Conservation (phyloP, 75 land plant species). For the Pinus tabuliformis region DNA sequence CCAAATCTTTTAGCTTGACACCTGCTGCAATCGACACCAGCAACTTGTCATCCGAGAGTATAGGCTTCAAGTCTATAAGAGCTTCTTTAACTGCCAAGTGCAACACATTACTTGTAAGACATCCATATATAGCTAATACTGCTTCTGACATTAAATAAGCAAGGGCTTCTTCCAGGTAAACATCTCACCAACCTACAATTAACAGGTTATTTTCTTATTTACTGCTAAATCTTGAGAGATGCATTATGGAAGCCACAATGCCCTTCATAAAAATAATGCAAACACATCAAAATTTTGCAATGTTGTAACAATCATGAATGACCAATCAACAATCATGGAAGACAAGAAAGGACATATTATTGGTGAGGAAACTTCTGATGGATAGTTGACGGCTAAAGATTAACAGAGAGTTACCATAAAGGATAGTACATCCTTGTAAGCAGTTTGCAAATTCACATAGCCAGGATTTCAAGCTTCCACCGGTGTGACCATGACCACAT, state of each 20-base stretch:
- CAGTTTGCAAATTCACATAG: no score
- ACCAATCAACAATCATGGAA: background rate
- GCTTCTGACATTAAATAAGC: background rate
- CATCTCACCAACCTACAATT: background rate
- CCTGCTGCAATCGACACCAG: slow-evolving; percentile 96
- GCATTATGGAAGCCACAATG: background rate
- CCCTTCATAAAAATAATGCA: background rate
- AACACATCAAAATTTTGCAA: background rate
- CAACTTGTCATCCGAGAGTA: slow-evolving; percentile 69
- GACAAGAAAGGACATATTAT: background rate
- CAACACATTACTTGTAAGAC: background rate
- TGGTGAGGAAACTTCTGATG: background rate
- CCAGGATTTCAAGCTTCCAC: no score
- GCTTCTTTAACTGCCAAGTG: slow-evolving; percentile 67
- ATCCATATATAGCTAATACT: background rate
- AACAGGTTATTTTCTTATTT: background rate
- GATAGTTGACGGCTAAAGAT: background rate
- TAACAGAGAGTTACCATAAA: no score
- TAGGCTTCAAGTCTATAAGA: slow-evolving; percentile 54
- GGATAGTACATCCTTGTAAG: no score
- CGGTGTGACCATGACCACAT: no score
- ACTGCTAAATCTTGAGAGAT: background rate
- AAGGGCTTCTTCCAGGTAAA: background rate
- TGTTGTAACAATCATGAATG: background rate
- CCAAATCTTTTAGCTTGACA: slow-evolving; percentile 67